These are phyloP conservation scores for Torulaspora globosa DNA, from an alignment of 1,139 yeast genomes.

Conservation along the genomic window DNA sequence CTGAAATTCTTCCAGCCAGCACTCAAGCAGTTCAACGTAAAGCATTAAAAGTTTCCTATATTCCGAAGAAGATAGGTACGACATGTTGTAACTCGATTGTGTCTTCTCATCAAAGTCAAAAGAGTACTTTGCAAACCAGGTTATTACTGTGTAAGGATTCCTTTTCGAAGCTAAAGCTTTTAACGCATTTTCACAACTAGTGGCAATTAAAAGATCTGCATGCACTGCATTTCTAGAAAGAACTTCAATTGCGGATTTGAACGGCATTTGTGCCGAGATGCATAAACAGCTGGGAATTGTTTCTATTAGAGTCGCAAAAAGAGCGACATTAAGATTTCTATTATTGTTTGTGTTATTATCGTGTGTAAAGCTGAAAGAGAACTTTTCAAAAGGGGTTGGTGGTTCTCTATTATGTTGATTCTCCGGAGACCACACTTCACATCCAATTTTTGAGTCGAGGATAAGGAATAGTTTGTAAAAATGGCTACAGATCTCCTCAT, in stretches of 20 bases:
- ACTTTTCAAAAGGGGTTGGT: conserved; percentile 39
- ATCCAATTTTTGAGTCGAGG: conserved; percentile 62
- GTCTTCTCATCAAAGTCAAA: conserved; percentile 72
- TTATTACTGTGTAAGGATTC: conserved; percentile 68
- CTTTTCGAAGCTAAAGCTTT: conserved; percentile 61
- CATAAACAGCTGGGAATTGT: conserved; percentile 66
- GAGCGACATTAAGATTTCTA: conserved; percentile 42
- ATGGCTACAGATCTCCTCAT: conserved; percentile 70
- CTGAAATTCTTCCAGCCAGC: conserved; percentile 71
- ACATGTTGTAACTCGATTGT: conserved; percentile 46
- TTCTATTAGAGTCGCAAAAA: conserved; percentile 68
- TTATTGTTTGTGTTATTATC: conserved; percentile 27
- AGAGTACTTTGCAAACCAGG: conserved; percentile 73
- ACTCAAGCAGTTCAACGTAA: conserved; percentile 70
- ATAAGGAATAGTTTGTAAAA: conserved; percentile 55
- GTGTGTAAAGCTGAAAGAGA: conserved; percentile 47
- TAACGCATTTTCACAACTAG: conserved; percentile 60
- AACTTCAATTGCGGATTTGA: conserved; percentile 64
- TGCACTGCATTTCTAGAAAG: conserved; percentile 75
- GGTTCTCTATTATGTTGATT: conserved; percentile 34
- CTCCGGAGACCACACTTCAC: conserved; percentile 37
- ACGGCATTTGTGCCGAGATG: conserved; percentile 47
- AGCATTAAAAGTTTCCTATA: conserved; percentile 59
- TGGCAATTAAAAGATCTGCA: conserved; percentile 54
- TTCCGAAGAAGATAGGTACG: conserved; percentile 52